These are phyloP conservation scores for Pyrenophora teres DNA, from an alignment of 2,329 filamentous ascomycete species.

Conservation along the genomic window DNA sequence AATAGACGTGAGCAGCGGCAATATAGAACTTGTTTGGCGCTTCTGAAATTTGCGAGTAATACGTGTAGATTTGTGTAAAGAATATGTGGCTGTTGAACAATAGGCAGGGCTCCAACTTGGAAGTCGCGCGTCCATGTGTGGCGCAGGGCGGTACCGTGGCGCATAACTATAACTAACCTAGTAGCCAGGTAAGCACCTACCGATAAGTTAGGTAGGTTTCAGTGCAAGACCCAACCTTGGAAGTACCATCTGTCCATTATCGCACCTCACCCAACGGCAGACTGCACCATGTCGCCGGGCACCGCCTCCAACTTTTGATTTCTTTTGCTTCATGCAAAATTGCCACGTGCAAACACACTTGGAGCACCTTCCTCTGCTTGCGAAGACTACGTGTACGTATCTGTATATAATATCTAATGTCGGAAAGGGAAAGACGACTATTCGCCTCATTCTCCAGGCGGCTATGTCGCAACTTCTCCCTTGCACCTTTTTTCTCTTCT, in stretches of 20 bases:
- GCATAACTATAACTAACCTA: background rate
- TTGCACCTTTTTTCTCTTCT: background rate
- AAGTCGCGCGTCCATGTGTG: slow-evolving; percentile 10
- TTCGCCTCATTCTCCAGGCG: slow-evolving; percentile 5
- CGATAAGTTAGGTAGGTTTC: background rate
- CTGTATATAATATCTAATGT: slow-evolving; percentile 8
- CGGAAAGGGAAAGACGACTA: slow-evolving; percentile 24
- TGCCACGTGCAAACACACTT: slow-evolving; percentile 12
- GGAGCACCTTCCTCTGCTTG: slow-evolving; percentile 29
- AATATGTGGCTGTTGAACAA: background rate
- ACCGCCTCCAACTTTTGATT: slow-evolving; percentile 32
- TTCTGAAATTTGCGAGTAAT: background rate
- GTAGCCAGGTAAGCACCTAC: no score
- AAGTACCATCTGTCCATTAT: slow-evolving; percentile 34
- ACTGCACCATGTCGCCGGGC: slow-evolving; percentile 25
- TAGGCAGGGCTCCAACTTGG: background rate
- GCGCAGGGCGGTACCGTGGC: slow-evolving; percentile 9
- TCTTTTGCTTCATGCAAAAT: slow-evolving; percentile 10
- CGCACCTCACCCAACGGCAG: background rate
- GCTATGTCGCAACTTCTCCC: slow-evolving; percentile 4
- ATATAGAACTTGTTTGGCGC: background rate
- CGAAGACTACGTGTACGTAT: slow-evolving; percentile 40
- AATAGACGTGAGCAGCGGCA: slow-evolving; percentile 9
- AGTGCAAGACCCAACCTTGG: slow-evolving; percentile 8
- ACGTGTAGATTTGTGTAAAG: background rate